phyloP scores from a whole-genome alignment of 2,329 filamentous ascomycete genomes.

The Sclerotinia sclerotiorum region DNA sequence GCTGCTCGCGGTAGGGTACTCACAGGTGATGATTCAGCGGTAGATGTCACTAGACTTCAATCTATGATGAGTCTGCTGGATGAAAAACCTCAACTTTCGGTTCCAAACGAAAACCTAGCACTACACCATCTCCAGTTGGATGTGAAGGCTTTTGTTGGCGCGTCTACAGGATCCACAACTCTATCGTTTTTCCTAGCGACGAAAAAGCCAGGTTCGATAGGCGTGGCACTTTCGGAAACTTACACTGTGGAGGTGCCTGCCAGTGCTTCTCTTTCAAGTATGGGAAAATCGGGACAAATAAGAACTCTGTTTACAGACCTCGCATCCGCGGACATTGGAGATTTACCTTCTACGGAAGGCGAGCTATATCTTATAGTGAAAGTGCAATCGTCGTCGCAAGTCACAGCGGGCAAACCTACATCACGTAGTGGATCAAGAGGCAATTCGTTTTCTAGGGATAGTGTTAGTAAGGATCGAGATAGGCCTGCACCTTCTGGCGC shows the following conservation, averaged over 20 bases:
- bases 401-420: slow-evolving; percentile 33
- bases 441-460: slow-evolving; percentile 33
- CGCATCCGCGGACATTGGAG: slow-evolving; percentile 55
- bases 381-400: slow-evolving; percentile 47
- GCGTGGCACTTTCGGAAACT: slow-evolving; percentile 75
- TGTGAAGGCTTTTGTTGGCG: slow-evolving; percentile 76
- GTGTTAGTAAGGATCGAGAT: slow-evolving; percentile 28
- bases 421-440: slow-evolving; percentile 31
- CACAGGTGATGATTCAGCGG: slow-evolving; percentile 88
- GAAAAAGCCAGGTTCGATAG: slow-evolving; percentile 62
- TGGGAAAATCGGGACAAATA: slow-evolving; percentile 65
- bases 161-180: slow-evolving; percentile 71
- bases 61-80: slow-evolving; percentile 94
- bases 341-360: slow-evolving; percentile 60
- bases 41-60: slow-evolving; percentile 87
- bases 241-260: slow-evolving; percentile 77
- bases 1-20: slow-evolving; percentile 78
- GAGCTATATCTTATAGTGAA: slow-evolving; percentile 84
- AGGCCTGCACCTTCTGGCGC: slow-evolving; percentile 49
- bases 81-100: slow-evolving; percentile 67
- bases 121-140: slow-evolving; percentile 83
- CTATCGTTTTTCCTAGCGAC: slow-evolving; percentile 76
- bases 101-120: slow-evolving; percentile 64
- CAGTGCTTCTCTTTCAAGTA: slow-evolving; percentile 66
- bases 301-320: slow-evolving; percentile 88